Percentiles rank a stretch among this genome's conserved stretches.
These are phyloP conservation scores for Aechmea fasciata DNA, from an alignment of 176 grass and related monocot genomes.

Conservation along the genomic window DNA sequence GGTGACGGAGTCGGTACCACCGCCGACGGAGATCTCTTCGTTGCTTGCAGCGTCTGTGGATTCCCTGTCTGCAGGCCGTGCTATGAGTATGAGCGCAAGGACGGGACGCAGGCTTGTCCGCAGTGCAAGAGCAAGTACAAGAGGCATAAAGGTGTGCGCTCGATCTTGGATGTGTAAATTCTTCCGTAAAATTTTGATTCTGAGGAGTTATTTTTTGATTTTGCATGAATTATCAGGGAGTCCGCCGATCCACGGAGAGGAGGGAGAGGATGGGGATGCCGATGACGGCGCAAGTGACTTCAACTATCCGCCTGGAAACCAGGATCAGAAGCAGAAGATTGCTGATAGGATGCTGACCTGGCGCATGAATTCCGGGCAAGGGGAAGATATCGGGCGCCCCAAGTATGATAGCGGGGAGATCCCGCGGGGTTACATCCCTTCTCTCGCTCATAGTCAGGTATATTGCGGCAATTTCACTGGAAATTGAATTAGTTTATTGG, in stretches of 20 bases:
- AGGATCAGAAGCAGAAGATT: constrained; percentile 71
- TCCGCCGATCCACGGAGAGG: constrained; percentile 52
- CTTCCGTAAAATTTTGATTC: not conserved
- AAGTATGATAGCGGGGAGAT: constrained; percentile 96
- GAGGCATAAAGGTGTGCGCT: constrained; percentile 23
- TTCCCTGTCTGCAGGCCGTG: constrained; percentile 27
- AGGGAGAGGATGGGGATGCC: constrained; percentile 53
- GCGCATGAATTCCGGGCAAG: constrained; percentile 38
- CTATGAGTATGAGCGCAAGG: constrained; percentile 30
- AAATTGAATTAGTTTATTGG: not conserved
- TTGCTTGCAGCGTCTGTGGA: constrained; percentile 20
- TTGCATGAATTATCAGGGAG: constrained; percentile 45
- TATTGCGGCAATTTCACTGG: not conserved
- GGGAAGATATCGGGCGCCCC: constrained; percentile 42
- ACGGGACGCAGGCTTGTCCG: constrained; percentile 23
- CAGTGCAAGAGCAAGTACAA: constrained; percentile 32
- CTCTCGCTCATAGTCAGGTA: constrained; percentile 79
- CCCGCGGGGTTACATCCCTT: constrained; percentile 63
- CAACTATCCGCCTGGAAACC: constrained; percentile 54
- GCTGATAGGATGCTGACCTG: constrained; percentile 88
- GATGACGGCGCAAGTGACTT: constrained; percentile 68
- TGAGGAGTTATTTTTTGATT: not conserved
- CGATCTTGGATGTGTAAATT: not conserved
- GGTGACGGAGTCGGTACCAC: constrained; percentile 17
- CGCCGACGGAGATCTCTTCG: constrained; percentile 20